These are phyloP conservation scores for Eremochloa ophiuroides DNA, from an alignment of 176 grass and related monocot genomes.

Conservation along the genomic window DNA sequence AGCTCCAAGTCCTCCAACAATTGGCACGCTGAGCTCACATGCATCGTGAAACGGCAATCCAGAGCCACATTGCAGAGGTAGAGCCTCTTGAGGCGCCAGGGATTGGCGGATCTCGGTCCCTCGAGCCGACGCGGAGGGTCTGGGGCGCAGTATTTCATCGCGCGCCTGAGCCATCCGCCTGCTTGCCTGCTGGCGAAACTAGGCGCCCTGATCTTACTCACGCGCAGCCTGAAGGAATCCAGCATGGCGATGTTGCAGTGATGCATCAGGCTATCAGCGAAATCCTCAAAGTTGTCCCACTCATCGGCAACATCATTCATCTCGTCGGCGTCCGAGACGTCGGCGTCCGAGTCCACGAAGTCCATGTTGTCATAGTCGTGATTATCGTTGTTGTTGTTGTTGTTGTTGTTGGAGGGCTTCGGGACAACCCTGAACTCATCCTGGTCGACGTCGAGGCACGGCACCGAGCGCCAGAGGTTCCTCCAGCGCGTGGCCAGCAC, in stretches of 20 bases:
- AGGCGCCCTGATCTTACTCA: neutral
- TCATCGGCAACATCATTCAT: neutral
- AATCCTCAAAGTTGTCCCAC: slow-evolving; percentile 11
- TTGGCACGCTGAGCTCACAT: neutral
- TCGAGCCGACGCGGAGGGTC: neutral
- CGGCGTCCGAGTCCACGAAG: neutral
- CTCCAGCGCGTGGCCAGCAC: neutral
- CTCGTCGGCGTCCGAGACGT: too few species aligned
- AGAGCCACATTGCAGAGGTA: neutral
- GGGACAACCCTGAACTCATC: neutral
- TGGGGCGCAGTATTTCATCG: neutral
- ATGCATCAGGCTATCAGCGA: neutral
- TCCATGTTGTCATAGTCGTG: too few species aligned
- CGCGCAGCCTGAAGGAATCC: neutral
- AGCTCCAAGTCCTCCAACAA: neutral
- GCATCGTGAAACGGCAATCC: neutral
- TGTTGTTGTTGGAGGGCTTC: neutral
- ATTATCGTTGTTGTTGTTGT: too few species aligned
- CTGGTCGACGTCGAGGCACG: neutral
- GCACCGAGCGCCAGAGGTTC: neutral
- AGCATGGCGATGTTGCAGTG: neutral
- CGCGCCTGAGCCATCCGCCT: neutral
- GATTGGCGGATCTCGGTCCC: neutral
- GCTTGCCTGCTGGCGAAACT: neutral
- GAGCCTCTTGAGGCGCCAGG: neutral